These are phyloP conservation scores for Volvox reticuliferus DNA, from an alignment of 139 green algal species.

Conservation along the genomic window DNA sequence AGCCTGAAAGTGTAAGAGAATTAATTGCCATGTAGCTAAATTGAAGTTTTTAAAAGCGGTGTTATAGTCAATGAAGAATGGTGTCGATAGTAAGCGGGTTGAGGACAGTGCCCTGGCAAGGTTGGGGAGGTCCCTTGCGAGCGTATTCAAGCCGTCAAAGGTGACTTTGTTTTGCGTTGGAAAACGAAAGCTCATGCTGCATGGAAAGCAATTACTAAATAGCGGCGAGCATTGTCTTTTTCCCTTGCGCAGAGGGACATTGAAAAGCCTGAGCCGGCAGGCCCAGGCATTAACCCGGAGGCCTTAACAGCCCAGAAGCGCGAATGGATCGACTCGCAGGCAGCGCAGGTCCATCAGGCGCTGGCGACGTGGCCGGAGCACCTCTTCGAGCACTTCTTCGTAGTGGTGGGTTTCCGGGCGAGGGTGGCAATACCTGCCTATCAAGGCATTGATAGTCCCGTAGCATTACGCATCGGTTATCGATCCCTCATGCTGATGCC, in stretches of 20 bases:
- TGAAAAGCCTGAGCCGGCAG: not conserved
- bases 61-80: not conserved
- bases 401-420: slow-evolving; percentile 69
- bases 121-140: not conserved
- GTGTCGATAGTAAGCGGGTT: not conserved
- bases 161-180: not conserved
- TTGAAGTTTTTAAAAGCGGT: not conserved
- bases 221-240: too few species aligned
- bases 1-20: not conserved
- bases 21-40: not conserved
- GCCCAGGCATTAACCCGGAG: slow-evolving; percentile 42
- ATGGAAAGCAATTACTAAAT: not conserved
- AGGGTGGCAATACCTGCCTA: too few species aligned
- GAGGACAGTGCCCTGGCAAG: not conserved
- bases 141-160: slow-evolving; percentile 3
- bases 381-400: slow-evolving; percentile 81
- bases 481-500: too few species aligned
- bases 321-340: slow-evolving; percentile 70
- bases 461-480: too few species aligned
- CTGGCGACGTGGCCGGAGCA: slow-evolving; percentile 67
- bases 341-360: slow-evolving; percentile 46
- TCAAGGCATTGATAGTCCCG: too few species aligned
- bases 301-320: slow-evolving; percentile 53
- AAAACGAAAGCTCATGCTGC: not conserved
- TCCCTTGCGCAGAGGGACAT: slow-evolving; percentile 8